Conservation (phyloP, 306 rosid species). For the Trifolium subterraneum region DNA sequence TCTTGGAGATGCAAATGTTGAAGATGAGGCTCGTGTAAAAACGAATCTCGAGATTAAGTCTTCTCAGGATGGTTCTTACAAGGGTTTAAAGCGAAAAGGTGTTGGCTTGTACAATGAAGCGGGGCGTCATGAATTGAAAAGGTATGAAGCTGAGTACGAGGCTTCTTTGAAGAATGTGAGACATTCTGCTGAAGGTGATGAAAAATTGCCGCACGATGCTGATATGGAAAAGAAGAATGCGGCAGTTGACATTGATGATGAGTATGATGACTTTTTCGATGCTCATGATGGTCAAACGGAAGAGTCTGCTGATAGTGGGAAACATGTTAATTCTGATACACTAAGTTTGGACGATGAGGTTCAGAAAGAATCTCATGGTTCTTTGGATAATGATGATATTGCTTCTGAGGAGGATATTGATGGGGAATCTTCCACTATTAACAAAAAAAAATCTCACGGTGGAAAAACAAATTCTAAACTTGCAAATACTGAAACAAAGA, state of each 20-base stretch:
- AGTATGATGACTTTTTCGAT: slow-evolving; percentile 81
- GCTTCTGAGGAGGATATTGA: slow-evolving; percentile 52
- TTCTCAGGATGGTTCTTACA: slow-evolving; percentile 44
- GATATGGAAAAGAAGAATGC: slow-evolving; percentile 53
- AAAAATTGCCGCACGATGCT: slow-evolving; percentile 42
- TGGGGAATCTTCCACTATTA: slow-evolving; percentile 45
- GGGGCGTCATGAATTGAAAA: slow-evolving; percentile 90
- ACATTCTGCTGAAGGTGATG: slow-evolving; percentile 42
- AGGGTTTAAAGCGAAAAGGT: slow-evolving; percentile 54
- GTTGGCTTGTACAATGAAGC: slow-evolving; percentile 91
- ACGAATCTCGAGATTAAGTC: slow-evolving; percentile 48
- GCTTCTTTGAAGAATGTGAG: slow-evolving; percentile 69
- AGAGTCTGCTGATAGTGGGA: slow-evolving; percentile 59
- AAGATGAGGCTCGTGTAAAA: slow-evolving; percentile 44
- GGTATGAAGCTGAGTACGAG: slow-evolving; percentile 87
- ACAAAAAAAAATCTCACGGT: slow-evolving; percentile 40
- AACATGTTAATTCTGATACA: slow-evolving; percentile 45
- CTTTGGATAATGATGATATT: slow-evolving; percentile 45
- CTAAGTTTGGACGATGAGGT: slow-evolving; percentile 46
- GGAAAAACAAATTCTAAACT: slow-evolving; percentile 55
- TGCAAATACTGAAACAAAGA: slow-evolving; percentile 57
- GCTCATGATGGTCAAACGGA: slow-evolving; percentile 59
- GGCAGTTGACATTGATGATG: slow-evolving; percentile 65
- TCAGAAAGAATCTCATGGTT: slow-evolving; percentile 47
- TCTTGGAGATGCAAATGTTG: slow-evolving; percentile 41